These are phyloP conservation scores for Rickenella mellea DNA, from an alignment of 768 basidiomycete genomes.

Conservation along the genomic window DNA sequence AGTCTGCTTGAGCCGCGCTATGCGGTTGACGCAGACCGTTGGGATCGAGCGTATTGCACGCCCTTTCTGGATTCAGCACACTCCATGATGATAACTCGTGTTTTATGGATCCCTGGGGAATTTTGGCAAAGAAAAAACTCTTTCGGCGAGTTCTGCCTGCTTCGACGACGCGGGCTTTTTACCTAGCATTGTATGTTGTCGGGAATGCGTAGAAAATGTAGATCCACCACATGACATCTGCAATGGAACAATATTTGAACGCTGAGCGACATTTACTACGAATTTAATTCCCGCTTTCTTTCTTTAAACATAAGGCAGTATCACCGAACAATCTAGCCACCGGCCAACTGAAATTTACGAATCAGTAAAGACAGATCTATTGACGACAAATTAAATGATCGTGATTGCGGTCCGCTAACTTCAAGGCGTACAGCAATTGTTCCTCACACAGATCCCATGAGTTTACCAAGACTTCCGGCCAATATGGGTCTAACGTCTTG, in stretches of 20 bases:
- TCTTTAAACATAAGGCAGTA: too few species aligned
- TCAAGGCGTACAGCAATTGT: too few species aligned
- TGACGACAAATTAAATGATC: too few species aligned
- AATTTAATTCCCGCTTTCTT: background rate
- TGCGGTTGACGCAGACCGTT: slow-evolving; percentile 48
- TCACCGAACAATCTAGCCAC: too few species aligned
- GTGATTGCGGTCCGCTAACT: too few species aligned
- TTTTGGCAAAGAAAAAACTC: slow-evolving; percentile 60
- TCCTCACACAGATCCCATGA: too few species aligned
- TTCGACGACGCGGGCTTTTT: slow-evolving; percentile 45
- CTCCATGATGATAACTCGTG: slow-evolving; percentile 63
- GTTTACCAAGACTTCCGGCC: too few species aligned
- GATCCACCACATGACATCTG: background rate
- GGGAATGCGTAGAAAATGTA: background rate
- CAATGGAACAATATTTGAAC: too few species aligned
- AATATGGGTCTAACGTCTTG: too few species aligned
- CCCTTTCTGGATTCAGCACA: slow-evolving; percentile 78
- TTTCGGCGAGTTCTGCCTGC: slow-evolving; percentile 87
- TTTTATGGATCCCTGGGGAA: slow-evolving; percentile 71
- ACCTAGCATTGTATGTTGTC: background rate
- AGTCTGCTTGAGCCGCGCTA: slow-evolving; percentile 74
- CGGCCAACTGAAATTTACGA: too few species aligned
- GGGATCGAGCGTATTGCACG: slow-evolving; percentile 75
- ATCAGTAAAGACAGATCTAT: too few species aligned
- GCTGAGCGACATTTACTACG: background rate